Conservation (phyloP, 2,329 filamentous ascomycete genomes). For the Drechmeria coniospora region DNA sequence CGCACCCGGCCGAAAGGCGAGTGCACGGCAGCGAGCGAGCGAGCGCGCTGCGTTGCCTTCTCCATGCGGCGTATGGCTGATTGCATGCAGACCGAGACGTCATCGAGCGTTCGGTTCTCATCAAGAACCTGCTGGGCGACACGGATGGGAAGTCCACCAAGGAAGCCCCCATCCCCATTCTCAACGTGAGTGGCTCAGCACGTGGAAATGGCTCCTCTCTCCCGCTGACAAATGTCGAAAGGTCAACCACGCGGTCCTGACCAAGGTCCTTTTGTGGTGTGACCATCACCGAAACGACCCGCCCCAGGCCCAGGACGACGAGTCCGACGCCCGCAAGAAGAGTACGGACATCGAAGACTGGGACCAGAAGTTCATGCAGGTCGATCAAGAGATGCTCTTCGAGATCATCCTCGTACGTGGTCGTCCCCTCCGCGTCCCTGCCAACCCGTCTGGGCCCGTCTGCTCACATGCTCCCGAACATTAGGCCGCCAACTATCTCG, state of each 20-base stretch:
- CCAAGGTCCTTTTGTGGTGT: slow-evolving; percentile 98
- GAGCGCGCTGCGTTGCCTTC: too few species aligned
- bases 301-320: slow-evolving; percentile 66
- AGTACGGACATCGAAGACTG: slow-evolving; percentile 98
- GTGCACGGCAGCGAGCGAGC: neutral
- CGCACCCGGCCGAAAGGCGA: neutral
- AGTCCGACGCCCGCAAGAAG: slow-evolving; percentile 91
- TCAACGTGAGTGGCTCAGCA: slow-evolving; percentile 44
- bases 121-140: slow-evolving; percentile 98
- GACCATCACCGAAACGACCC: slow-evolving; percentile 87
- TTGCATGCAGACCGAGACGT: slow-evolving; percentile 53
- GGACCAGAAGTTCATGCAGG: slow-evolving; percentile 99
- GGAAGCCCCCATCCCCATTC: slow-evolving; percentile 67
- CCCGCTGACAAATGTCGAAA: slow-evolving; percentile 14
- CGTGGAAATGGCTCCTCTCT: too few species aligned
- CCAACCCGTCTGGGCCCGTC: too few species aligned
- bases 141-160: slow-evolving; percentile 42
- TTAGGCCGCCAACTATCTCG: slow-evolving; percentile 92
- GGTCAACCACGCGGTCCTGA: slow-evolving; percentile 86
- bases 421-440: neutral
- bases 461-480: neutral
- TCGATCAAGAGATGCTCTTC: slow-evolving; percentile 99
- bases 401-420: slow-evolving; percentile 84
- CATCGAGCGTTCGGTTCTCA: slow-evolving; percentile 80
- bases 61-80: slow-evolving; percentile 1